Conservation (phyloP, 495 filamentous ascomycete species). For the Hyphodiscus hymeniophilus region DNA sequence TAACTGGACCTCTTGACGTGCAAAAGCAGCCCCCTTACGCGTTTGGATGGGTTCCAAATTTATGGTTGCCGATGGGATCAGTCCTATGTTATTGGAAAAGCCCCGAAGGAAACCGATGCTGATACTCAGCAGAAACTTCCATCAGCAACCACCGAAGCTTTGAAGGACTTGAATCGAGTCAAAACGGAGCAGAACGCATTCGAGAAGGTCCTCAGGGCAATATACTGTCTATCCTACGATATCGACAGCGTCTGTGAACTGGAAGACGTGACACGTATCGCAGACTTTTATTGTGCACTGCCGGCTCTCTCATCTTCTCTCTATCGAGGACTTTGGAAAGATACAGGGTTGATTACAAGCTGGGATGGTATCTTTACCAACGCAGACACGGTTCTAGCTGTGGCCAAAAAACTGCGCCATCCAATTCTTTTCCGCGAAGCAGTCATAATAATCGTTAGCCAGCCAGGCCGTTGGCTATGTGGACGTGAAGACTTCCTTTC, state of each 20-base stretch:
- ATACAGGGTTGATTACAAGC: neutral
- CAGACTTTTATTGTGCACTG: conserved; percentile 3
- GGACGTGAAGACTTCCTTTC: too few relatives aligned
- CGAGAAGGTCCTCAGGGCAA: neutral
- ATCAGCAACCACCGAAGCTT: neutral
- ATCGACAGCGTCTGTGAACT: neutral
- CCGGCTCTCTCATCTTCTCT: conserved; percentile 4
- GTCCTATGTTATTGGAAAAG: neutral
- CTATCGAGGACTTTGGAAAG: neutral
- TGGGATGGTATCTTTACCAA: neutral
- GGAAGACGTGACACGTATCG: neutral
- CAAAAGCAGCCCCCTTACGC: neutral
- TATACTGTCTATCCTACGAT: neutral
- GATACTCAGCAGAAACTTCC: neutral
- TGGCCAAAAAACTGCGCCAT: conserved; percentile 6
- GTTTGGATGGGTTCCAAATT: neutral
- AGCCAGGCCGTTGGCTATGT: too few relatives aligned
- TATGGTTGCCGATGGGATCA: neutral
- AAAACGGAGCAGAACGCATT: neutral
- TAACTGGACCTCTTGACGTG: neutral
- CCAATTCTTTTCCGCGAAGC: conserved; percentile 2
- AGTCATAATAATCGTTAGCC: neutral
- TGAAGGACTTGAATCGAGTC: neutral
- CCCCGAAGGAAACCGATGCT: neutral
- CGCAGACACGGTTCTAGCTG: neutral